Percentiles rank a stretch among this genome's conserved stretches.
These are phyloP conservation scores for Theileria orientalis DNA, from an alignment of 169 alveolate genomes.

Conservation along the genomic window DNA sequence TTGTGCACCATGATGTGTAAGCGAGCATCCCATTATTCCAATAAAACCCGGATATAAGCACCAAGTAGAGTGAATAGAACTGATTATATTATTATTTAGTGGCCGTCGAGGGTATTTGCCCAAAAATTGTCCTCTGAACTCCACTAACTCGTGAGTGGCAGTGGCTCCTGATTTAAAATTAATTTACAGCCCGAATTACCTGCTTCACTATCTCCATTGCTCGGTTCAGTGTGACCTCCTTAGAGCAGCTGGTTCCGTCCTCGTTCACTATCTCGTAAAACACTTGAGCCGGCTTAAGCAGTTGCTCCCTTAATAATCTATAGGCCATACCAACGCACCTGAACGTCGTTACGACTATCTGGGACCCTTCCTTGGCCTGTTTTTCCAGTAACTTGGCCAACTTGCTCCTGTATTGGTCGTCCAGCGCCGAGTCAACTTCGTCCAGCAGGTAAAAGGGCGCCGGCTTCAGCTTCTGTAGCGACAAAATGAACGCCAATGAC, in stretches of 20 bases:
- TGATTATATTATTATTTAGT: not conserved
- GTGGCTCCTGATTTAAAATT: constrained; percentile 1
- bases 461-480: constrained; percentile 68
- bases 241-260: constrained; percentile 39
- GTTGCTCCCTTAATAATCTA: constrained; percentile 24
- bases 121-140: too few relatives aligned
- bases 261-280: constrained; percentile 51
- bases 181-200: constrained; percentile 1
- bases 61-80: too few relatives aligned
- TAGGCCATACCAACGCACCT: constrained; percentile 15
- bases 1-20: too few relatives aligned
- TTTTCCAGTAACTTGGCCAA: constrained; percentile 30
- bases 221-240: constrained; percentile 17
- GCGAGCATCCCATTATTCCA: too few relatives aligned
- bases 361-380: constrained; percentile 45
- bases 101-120: too few relatives aligned
- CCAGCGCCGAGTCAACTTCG: constrained; percentile 77
- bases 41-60: too few relatives aligned
- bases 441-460: constrained; percentile 73
- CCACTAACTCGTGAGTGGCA: not conserved
- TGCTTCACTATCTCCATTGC: constrained; percentile 32
- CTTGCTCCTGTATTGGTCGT: constrained; percentile 64
- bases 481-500: constrained; percentile 69
- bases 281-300: constrained; percentile 36
- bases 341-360: constrained; percentile 51